phyloP scores from a whole-genome alignment of 768 basidiomycete species.

The Pisolithus albus region DNA sequence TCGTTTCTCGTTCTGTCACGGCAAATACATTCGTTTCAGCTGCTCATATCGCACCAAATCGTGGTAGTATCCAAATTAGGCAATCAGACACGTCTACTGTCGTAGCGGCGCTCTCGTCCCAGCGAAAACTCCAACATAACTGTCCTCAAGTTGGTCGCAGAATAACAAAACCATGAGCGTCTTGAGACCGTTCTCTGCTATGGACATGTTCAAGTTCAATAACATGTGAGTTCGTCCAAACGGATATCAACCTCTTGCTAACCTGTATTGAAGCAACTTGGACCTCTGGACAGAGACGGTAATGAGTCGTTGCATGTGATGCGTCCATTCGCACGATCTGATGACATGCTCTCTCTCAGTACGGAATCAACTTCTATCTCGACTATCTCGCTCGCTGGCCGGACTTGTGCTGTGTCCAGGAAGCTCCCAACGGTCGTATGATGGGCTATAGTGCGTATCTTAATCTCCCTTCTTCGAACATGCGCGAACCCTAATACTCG shows the following conservation, averaged over 20 bases:
- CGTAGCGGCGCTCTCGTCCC: no score
- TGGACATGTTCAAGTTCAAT: conserved; percentile 90
- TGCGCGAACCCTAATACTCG: conserved; percentile 3
- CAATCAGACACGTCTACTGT: no score
- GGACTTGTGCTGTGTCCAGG: conserved; percentile 79
- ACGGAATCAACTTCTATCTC: conserved; percentile 83
- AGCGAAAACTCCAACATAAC: not conserved
- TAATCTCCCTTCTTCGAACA: conserved; percentile 4
- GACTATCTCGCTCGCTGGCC: conserved; percentile 89
- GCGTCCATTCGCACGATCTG: not conserved
- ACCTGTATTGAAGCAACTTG: conserved; percentile 56
- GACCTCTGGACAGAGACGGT: conserved; percentile 97
- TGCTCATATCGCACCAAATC: no score
- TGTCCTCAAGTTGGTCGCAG: not conserved
- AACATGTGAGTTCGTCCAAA: conserved; percentile 54
- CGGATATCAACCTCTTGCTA: not conserved
- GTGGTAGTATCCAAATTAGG: no score
- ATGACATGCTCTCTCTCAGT: conserved; percentile 41
- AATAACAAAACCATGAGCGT: conserved; percentile 61
- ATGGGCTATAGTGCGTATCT: conserved; percentile 83
- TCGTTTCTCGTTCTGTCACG: no score
- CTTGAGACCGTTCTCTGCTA: conserved; percentile 77
- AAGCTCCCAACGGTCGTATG: conserved; percentile 72
- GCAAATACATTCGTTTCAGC: no score
- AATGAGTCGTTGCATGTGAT: not conserved